Evolutionary conservation across 495 filamentous ascomycete genomes (phyloP).

Genomic region (Talaromyces stipitatus): DNA sequence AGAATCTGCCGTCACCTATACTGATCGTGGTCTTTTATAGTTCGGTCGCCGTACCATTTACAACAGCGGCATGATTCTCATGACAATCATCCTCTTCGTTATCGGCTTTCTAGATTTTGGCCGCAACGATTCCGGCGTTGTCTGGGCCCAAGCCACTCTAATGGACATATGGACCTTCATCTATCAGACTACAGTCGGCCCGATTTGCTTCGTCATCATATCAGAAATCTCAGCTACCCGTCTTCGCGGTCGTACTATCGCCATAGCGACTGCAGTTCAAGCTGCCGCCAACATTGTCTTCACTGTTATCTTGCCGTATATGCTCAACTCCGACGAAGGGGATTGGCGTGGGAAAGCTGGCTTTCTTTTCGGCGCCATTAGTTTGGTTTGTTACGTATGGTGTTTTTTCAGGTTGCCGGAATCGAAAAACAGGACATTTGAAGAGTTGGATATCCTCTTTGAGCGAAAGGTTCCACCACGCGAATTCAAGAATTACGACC

Average conservation of each 20-base stretch:
- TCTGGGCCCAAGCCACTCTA: conserved; percentile 24
- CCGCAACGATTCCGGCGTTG: conserved; percentile 13
- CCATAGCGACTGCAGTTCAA: conserved; percentile 25
- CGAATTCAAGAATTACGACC: conserved; percentile 16
- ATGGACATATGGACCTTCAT: conserved; percentile 33
- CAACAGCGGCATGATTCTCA: conserved; percentile 36
- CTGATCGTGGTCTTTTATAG: not conserved
- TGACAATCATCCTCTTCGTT: conserved; percentile 35
- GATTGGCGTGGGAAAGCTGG: conserved; percentile 33
- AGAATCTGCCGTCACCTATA: not conserved
- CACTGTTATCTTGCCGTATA: conserved; percentile 24
- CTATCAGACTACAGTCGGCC: conserved; percentile 33
- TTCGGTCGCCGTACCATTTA: conserved; percentile 46
- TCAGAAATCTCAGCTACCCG: conserved; percentile 31
- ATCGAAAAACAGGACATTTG: conserved; percentile 52
- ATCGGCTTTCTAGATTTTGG: conserved; percentile 28
- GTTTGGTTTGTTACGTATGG: conserved; percentile 29
- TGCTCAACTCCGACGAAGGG: conserved; percentile 30
- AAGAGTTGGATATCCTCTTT: conserved; percentile 48
- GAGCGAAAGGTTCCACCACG: conserved; percentile 39
- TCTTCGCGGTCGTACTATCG: conserved; percentile 29
- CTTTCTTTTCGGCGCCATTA: conserved; percentile 46
- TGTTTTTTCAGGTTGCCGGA: conserved; percentile 54
- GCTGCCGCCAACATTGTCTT: conserved; percentile 22
- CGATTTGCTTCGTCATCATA: conserved; percentile 27